These are phyloP conservation scores for Citrullus amarus DNA, from an alignment of 306 rosid genomes.

Conservation along the genomic window DNA sequence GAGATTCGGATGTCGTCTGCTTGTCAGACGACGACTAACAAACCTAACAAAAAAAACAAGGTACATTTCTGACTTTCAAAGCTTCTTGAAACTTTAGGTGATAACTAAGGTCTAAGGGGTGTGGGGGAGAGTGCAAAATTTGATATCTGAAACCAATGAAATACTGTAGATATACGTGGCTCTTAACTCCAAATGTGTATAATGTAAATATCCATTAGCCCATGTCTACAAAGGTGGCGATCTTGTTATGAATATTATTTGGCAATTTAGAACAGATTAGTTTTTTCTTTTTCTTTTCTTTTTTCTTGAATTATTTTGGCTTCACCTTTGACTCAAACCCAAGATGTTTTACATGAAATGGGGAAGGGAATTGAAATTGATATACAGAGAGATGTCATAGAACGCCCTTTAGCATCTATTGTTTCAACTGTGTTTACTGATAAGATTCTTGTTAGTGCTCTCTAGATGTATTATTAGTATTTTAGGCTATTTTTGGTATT, in stretches of 20 bases:
- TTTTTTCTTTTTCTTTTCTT: no score
- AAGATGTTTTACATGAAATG: neutral
- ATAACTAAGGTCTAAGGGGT: neutral
- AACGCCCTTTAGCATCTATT: neutral
- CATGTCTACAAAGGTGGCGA: neutral
- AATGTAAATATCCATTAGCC: neutral
- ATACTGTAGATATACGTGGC: neutral
- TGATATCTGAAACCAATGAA: neutral
- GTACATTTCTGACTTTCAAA: conserved; percentile 1
- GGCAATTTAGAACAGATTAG: neutral
- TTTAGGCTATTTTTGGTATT: neutral
- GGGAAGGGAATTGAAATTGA: neutral
- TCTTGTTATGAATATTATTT: neutral
- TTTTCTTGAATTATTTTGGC: neutral
- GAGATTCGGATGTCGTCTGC: conserved; percentile 38
- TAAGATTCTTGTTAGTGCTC: no score
- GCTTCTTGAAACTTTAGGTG: neutral
- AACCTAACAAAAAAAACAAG: neutral
- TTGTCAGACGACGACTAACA: conserved; percentile 78
- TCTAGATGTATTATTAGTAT: neutral
- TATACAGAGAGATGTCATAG: neutral
- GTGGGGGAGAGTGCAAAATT: neutral
- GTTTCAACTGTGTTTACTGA: neutral
- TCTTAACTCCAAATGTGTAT: neutral
- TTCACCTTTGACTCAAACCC: neutral